Conservation (phyloP, 306 rosid species). For the Fagus sylvatica region DNA sequence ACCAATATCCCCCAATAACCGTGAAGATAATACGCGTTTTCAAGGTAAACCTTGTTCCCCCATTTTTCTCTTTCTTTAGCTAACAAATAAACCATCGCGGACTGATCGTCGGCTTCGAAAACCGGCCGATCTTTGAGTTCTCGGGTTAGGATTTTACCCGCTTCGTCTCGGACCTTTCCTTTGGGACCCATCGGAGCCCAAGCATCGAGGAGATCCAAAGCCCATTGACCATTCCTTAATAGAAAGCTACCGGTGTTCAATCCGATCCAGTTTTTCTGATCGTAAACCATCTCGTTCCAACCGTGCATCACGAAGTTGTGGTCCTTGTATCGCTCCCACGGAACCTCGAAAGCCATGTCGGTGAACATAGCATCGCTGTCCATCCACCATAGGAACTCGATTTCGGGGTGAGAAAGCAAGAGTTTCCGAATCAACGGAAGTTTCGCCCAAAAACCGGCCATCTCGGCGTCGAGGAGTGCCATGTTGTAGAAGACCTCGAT, state of each 20-base stretch:
- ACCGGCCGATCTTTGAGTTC: slow-evolving; percentile 71
- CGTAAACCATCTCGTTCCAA: slow-evolving; percentile 82
- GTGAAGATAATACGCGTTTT: slow-evolving; percentile 66
- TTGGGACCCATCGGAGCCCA: slow-evolving; percentile 99
- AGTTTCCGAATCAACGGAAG: slow-evolving; percentile 77
- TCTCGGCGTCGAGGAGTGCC: slow-evolving; percentile 80
- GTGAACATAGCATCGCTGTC: slow-evolving; percentile 96
- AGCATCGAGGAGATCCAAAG: slow-evolving; percentile 77
- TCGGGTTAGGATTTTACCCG: slow-evolving; percentile 68
- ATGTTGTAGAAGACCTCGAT: slow-evolving; percentile 82
- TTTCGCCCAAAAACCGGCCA: slow-evolving; percentile 97
- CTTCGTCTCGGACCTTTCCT: slow-evolving; percentile 79
- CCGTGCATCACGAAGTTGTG: slow-evolving; percentile 83
- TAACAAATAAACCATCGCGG: slow-evolving; percentile 77
- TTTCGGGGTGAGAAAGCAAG: slow-evolving; percentile 71
- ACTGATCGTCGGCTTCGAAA: slow-evolving; percentile 87
- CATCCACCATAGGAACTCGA: slow-evolving; percentile 96
- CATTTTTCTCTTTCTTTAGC: slow-evolving; percentile 53
- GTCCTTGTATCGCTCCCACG: slow-evolving; percentile 78
- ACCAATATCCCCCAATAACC: slow-evolving; percentile 95
- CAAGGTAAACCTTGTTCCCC: slow-evolving; percentile 80
- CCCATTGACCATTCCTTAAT: slow-evolving; percentile 76
- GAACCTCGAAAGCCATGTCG: slow-evolving; percentile 87
- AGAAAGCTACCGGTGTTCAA: slow-evolving; percentile 79
- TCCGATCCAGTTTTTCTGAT: slow-evolving; percentile 82